These are phyloP conservation scores for Cucurbita argyrosperma DNA, from an alignment of 306 rosid genomes.

Conservation along the genomic window DNA sequence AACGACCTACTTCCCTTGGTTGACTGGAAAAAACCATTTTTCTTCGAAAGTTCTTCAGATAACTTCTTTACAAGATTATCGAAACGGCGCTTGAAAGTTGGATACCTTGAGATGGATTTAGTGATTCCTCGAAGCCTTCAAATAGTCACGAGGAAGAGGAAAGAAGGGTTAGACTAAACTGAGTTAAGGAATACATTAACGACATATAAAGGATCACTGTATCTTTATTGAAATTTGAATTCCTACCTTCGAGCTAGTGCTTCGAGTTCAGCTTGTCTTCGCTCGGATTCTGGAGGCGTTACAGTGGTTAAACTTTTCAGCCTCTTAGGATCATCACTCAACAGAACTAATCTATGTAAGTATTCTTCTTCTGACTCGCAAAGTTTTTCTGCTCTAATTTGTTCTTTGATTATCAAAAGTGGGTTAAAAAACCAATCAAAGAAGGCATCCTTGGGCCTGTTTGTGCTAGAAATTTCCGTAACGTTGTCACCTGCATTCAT, in stretches of 20 bases:
- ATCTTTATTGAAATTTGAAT: neutral
- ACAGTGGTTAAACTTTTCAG: constrained; percentile 32
- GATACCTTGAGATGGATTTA: constrained; percentile 78
- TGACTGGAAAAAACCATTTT: constrained; percentile 12
- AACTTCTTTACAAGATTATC: constrained; percentile 39
- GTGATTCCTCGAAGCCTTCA: constrained; percentile 81
- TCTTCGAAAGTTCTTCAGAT: constrained; percentile 38
- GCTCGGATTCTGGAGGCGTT: constrained; percentile 57
- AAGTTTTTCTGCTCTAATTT: constrained; percentile 76
- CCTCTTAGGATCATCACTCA: constrained; percentile 55
- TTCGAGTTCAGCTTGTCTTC: constrained; percentile 72
- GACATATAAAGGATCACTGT: neutral
- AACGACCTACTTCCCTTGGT: constrained; percentile 10
- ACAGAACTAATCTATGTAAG: constrained; percentile 56
- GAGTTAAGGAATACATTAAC: neutral
- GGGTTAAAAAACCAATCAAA: constrained; percentile 91
- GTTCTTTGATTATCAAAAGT: constrained; percentile 74
- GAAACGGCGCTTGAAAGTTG: constrained; percentile 64
- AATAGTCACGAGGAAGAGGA: neutral
- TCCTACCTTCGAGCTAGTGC: constrained; percentile 80
- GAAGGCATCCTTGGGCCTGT: constrained; percentile 61
- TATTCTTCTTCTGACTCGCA: constrained; percentile 65
- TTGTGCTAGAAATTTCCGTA: constrained; percentile 49
- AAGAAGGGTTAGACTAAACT: neutral
- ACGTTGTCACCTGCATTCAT: constrained; percentile 37